Conservation (phyloP, 768 basidiomycete species). For the Lactarius quietus region DNA sequence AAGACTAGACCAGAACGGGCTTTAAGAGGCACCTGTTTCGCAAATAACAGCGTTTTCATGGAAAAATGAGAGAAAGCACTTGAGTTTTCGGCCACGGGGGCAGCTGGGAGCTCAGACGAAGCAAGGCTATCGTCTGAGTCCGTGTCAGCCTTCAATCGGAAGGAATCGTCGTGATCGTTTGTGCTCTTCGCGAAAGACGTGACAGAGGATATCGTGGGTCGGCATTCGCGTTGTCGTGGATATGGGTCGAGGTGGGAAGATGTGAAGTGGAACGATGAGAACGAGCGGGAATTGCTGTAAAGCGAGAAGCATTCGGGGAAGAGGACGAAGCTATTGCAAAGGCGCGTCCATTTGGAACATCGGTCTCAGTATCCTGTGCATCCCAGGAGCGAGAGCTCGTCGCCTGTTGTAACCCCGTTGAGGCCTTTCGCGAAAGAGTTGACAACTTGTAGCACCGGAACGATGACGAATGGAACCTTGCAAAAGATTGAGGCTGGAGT, state of each 20-base stretch:
- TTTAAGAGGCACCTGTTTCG: neutral
- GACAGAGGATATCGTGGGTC: neutral
- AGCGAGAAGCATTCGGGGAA: slow-evolving; percentile 5
- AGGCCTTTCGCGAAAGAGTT: neutral
- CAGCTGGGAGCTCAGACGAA: neutral
- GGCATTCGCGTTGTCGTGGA: neutral
- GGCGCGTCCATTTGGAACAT: too few species aligned
- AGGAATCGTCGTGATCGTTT: neutral
- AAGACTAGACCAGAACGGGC: neutral
- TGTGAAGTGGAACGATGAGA: slow-evolving; percentile 4
- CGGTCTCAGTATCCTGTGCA: neutral
- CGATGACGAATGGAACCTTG: slow-evolving; percentile 15
- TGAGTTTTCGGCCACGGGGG: neutral
- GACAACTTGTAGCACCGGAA: neutral
- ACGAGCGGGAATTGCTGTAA: slow-evolving; percentile 8
- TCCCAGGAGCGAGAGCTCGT: neutral
- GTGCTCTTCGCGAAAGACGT: neutral
- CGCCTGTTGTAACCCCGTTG: neutral
- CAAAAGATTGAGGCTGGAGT: neutral
- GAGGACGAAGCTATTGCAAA: neutral
- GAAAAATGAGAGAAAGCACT: neutral
- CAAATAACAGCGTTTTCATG: neutral
- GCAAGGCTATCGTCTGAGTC: neutral
- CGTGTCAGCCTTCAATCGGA: neutral
- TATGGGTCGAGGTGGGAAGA: neutral